Percentiles rank a stretch among this genome's conserved stretches.
Conservation (phyloP, 345 rosid species). For the Brassica carinata region DNA sequence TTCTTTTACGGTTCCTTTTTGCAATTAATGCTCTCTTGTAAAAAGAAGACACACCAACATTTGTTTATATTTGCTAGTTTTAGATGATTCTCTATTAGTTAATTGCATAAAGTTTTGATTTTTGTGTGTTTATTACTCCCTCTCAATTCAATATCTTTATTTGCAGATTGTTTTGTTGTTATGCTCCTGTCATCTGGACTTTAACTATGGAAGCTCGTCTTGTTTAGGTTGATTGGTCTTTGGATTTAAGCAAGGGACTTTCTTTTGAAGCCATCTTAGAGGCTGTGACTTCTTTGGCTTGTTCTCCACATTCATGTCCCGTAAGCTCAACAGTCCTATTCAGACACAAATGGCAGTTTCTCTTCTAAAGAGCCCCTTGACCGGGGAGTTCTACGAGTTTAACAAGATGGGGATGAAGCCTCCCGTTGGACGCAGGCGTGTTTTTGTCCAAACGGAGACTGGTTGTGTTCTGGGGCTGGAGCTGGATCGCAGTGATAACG, state of each 20-base stretch:
- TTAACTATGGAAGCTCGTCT: slow-evolving; percentile 26
- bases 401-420: slow-evolving; percentile 54
- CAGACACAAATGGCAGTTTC: slow-evolving; percentile 91
- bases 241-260: slow-evolving; percentile 46
- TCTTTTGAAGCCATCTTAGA: slow-evolving; percentile 27
- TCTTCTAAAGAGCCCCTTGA: slow-evolving; percentile 62
- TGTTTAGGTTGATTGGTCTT: slow-evolving; percentile 44
- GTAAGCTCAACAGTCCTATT: slow-evolving; percentile 79
- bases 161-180: slow-evolving; percentile 27
- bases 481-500: slow-evolving; percentile 77
- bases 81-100: background rate
- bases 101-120: background rate
- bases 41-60: background rate
- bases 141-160: background rate
- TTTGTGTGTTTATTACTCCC: slow-evolving; percentile 7
- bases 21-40: background rate
- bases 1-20: background rate
- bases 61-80: slow-evolving; percentile 3
- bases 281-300: slow-evolving; percentile 26
- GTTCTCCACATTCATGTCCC: slow-evolving; percentile 63
- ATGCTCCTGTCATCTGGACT: background rate
- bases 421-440: slow-evolving; percentile 69
- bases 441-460: slow-evolving; percentile 83
- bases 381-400: slow-evolving; percentile 58
- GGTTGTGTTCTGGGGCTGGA: slow-evolving; percentile 89